A percentile compares a stretch with the other conserved stretches of the same genome.
Conservation (phyloP, 345 rosid species). For the Moricandia arvensis region DNA sequence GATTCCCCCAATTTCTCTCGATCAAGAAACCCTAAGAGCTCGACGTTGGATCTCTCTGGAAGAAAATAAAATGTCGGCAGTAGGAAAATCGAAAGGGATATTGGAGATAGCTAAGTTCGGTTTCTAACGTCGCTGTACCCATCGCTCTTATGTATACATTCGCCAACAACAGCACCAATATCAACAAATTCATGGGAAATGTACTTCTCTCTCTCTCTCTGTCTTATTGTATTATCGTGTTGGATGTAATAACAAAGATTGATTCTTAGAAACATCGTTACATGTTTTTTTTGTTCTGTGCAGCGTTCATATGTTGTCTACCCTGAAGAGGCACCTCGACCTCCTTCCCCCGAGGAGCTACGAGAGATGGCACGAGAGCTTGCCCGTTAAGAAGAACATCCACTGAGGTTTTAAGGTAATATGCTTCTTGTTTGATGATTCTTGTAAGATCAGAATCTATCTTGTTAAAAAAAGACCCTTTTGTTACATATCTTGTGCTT, state of each 20-base stretch:
- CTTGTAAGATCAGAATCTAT: not conserved
- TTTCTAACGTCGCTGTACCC: conserved; percentile 66
- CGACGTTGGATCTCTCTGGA: not conserved
- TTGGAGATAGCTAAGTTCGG: conserved; percentile 87
- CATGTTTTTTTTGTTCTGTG: not conserved
- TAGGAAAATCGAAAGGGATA: conserved; percentile 74
- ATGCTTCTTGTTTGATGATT: not conserved
- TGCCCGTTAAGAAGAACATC: conserved; percentile 44
- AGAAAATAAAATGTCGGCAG: conserved; percentile 50
- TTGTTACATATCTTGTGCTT: not conserved
- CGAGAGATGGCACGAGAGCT: conserved; percentile 57
- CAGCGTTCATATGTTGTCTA: conserved; percentile 46
- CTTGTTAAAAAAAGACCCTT: not conserved
- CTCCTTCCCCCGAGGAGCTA: conserved; percentile 48
- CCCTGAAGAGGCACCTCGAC: conserved; percentile 17
- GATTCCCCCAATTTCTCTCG: not conserved
- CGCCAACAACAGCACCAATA: conserved; percentile 75
- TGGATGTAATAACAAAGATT: not conserved
- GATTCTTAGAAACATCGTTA: not conserved
- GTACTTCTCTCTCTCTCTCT: conserved; percentile 41
- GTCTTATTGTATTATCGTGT: not conserved
- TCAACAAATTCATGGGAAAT: conserved; percentile 84
- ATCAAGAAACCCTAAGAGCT: not conserved
- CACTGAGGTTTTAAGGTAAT: not conserved
- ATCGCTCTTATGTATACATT: conserved; percentile 73